A percentile compares a stretch with the other conserved stretches of the same genome.
phyloP scores from a whole-genome alignment of 805 yeast species.

The Ogataea dorogensis region DNA sequence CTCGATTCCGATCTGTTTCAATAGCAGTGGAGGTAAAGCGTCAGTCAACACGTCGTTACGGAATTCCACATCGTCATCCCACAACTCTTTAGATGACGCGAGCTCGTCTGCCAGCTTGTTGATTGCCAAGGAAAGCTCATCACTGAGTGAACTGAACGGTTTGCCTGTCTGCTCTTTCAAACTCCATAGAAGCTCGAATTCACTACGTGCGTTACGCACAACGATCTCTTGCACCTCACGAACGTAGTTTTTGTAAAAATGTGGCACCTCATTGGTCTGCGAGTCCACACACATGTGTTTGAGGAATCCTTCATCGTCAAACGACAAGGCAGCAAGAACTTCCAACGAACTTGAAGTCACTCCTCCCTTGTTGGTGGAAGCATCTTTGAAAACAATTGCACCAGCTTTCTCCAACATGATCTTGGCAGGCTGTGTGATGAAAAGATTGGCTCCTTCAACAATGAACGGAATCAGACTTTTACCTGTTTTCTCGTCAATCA shows the following conservation, averaged over 20 bases:
- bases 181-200: conserved; percentile 85
- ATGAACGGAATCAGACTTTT: conserved; percentile 77
- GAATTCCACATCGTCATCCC: conserved; percentile 76
- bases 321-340: conserved; percentile 89
- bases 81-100: conserved; percentile 73
- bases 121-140: conserved; percentile 76
- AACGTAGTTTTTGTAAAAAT: conserved; percentile 81
- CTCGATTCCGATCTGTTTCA: conserved; percentile 63
- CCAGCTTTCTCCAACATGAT: conserved; percentile 84
- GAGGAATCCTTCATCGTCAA: conserved; percentile 81
- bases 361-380: conserved; percentile 97
- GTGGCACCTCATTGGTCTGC: conserved; percentile 54
- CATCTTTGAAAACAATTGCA: conserved; percentile 85
- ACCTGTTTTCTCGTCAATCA: conserved; percentile 75
- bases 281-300: conserved; percentile 72
- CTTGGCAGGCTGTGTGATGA: conserved; percentile 93
- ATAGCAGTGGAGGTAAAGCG: conserved; percentile 74
- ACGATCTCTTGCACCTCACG: conserved; percentile 75
- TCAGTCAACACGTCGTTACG: conserved; percentile 73
- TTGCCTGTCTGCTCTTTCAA: conserved; percentile 63
- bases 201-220: conserved; percentile 74
- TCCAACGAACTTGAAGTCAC: conserved; percentile 95
- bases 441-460: conserved; percentile 97
- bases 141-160: conserved; percentile 71
- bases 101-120: conserved; percentile 85